Evolutionary conservation across 129 eudicot genomes (phyloP), one percentile per base, ranked within the genome.

Genomic region (Heracleum sosnowskyi): DNA sequence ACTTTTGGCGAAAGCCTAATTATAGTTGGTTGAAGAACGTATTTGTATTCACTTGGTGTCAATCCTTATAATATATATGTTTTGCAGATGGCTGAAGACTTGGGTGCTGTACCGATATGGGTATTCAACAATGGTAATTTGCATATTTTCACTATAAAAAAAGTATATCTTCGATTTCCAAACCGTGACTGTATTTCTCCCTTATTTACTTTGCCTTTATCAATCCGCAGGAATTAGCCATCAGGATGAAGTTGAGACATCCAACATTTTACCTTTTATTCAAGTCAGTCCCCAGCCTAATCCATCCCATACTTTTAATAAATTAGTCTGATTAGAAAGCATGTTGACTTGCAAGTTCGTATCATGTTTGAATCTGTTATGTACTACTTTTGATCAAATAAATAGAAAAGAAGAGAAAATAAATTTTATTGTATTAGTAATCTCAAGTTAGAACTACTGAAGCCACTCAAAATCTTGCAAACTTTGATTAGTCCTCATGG

Each of bases 71-170:
- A 49, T 26, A 35, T 36, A 79, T 62, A 62, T 47, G 51, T 75
- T 85, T 60, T 84, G 80, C 83, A 96, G 99, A 85, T 96, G 53
- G 91, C 99, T 16, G 99, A 96, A 86, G 99, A 96, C 84, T 84
- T 96, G 37, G 97, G 94, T 66, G 95, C 99, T 81, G 76, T 77
- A 34, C 99, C 99, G 37, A 80, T 96, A 71, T 96, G 99, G 99
- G 99, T 96, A 60, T 87, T 96, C 78, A 96, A 90, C 77, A 90
- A 89, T 49, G 97, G 99, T 96, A 88, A 76, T 81, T 34, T 63
- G 69, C 49, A 62, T 11, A 26, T 45, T 60, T 74, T 40, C 16
- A 13, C 15, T 11, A 1, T 22, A 28, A 4, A 7, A 39, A 41
- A 37, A 6, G 12, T 13, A 9, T 44, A n/a, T 42, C 11, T 44